Conservation (phyloP, 805 yeast genomes). For the Barnettozyma populi region DNA sequence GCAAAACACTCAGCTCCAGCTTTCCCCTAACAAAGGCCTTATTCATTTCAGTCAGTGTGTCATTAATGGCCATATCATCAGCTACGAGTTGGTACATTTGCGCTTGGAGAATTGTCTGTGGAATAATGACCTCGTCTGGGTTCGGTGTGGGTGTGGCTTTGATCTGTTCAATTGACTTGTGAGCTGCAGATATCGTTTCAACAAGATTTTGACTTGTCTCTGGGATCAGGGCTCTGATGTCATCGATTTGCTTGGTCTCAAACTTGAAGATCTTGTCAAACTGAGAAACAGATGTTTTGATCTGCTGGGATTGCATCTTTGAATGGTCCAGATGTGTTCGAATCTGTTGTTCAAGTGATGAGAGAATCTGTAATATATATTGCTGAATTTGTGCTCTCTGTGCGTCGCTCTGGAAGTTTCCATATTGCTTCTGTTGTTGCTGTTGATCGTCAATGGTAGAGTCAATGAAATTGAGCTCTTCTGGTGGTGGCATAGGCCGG, state of each 20-base stretch:
- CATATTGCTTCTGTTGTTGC: neutral
- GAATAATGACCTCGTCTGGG: slow-evolving; percentile 40
- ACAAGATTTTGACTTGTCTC: slow-evolving; percentile 27
- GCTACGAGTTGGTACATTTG: slow-evolving; percentile 63
- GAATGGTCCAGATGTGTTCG: slow-evolving; percentile 13
- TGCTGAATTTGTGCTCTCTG: slow-evolving; percentile 2
- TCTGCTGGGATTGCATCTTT: slow-evolving; percentile 20
- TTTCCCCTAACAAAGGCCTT: slow-evolving; percentile 47
- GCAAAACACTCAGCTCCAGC: slow-evolving; percentile 37
- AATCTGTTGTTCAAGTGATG: neutral
- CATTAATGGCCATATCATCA: slow-evolving; percentile 66
- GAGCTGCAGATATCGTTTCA: slow-evolving; percentile 26
- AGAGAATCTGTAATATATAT: slow-evolving; percentile 5
- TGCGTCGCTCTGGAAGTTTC: neutral
- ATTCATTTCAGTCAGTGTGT: slow-evolving; percentile 54
- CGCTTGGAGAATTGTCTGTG: slow-evolving; percentile 47
- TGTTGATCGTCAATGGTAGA: neutral
- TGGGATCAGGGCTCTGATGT: slow-evolving; percentile 22
- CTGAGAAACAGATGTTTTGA: slow-evolving; percentile 32
- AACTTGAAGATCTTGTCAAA: slow-evolving; percentile 31
- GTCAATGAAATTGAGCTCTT: neutral
- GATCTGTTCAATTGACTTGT: slow-evolving; percentile 29
- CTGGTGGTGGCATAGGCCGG: neutral
- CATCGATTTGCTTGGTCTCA: slow-evolving; percentile 29
- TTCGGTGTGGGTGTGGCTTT: slow-evolving; percentile 27